These are phyloP conservation scores for Termitomyces sp. DNA, from an alignment of 768 basidiomycete species.

Conservation along the genomic window DNA sequence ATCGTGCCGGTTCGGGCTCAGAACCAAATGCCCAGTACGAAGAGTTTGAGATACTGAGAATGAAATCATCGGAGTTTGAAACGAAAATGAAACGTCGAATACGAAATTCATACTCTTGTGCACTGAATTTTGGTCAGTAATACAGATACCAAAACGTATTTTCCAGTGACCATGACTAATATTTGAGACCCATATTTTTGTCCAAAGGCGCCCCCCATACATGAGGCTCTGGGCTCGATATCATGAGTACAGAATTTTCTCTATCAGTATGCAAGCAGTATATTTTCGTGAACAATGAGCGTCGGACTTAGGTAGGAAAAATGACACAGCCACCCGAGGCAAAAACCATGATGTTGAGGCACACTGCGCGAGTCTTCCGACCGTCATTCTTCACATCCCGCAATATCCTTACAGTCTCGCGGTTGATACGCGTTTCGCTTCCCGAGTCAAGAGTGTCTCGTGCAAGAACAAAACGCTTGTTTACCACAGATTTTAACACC, in stretches of 20 bases:
- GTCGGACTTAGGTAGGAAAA: neutral
- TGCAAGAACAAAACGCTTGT: neutral
- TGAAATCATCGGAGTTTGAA: too few species aligned
- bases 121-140: too few species aligned
- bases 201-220: too few species aligned
- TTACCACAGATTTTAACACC: neutral
- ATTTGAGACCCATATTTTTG: too few species aligned
- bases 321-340: slow-evolving; percentile 4
- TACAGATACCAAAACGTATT: too few species aligned
- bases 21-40: too few species aligned
- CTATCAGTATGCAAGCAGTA: neutral
- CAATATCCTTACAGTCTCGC: neutral
- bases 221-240: neutral
- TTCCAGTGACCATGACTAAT: too few species aligned
- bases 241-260: neutral
- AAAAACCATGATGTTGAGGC: slow-evolving; percentile 3
- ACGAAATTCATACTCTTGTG: too few species aligned
- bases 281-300: neutral
- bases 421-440: neutral
- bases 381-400: neutral
- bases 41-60: too few species aligned
- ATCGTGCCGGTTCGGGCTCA: too few species aligned
- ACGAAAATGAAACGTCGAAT: too few species aligned
- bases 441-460: neutral
- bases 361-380: neutral